These are phyloP conservation scores for Liriodendron chinense DNA, from an alignment of 164 flowering plant genomes.

Conservation along the genomic window DNA sequence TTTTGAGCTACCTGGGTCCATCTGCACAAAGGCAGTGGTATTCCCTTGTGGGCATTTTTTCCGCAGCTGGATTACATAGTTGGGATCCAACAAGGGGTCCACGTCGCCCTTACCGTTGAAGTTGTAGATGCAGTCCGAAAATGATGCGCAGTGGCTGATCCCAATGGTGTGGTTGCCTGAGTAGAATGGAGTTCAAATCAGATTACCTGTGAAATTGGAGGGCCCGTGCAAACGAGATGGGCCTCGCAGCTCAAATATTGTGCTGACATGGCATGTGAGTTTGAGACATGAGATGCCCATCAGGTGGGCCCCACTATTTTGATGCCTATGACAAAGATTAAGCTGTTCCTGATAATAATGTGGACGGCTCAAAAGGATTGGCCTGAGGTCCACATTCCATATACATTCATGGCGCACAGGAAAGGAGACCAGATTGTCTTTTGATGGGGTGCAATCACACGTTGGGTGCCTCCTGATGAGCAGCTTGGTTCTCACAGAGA, in stretches of 20 bases:
- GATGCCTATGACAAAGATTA: background rate
- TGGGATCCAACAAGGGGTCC: conserved; percentile 10
- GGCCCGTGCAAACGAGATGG: too few species aligned
- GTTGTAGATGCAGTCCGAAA: conserved; percentile 44
- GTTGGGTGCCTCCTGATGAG: too few species aligned
- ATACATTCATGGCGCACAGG: too few species aligned
- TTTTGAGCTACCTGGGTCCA: conserved; percentile 65
- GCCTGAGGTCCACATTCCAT: too few species aligned
- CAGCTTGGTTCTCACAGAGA: too few species aligned
- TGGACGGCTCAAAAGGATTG: background rate
- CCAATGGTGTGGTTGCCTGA: conserved; percentile 39
- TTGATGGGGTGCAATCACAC: too few species aligned
- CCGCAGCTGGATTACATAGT: background rate
- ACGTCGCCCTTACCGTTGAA: conserved; percentile 51
- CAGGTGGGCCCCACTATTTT: too few species aligned
- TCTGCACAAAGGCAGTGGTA: conserved; percentile 31
- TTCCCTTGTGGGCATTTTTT: conserved; percentile 22
- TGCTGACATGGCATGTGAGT: too few species aligned
- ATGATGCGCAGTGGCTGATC: conserved; percentile 20
- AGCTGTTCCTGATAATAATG: background rate
- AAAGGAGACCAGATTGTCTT: too few species aligned
- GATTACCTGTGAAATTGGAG: too few species aligned
- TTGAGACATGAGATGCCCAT: too few species aligned
- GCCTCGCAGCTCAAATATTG: too few species aligned
- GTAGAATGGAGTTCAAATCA: background rate